phyloP scores from a whole-genome alignment of 2,329 filamentous ascomycete genomes.

The Daldinia eschscholtzii region DNA sequence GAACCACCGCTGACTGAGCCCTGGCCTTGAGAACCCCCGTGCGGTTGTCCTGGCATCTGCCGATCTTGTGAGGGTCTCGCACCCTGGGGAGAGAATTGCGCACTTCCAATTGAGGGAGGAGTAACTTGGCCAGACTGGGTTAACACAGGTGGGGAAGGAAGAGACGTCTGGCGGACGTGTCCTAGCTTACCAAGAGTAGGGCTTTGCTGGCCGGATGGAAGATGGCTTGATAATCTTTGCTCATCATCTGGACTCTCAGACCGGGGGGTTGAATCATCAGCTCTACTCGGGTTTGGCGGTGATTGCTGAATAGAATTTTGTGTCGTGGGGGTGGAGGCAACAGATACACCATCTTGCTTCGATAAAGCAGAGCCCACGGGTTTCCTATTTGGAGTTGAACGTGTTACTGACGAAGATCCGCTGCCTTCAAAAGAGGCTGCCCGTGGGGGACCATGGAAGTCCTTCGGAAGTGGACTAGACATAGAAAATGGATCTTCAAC shows the following conservation, averaged over 20 bases:
- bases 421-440: slow-evolving; percentile 43
- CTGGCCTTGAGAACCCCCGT: slow-evolving; percentile 34
- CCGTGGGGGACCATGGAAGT: slow-evolving; percentile 39
- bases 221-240: slow-evolving; percentile 41
- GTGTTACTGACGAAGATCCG: slow-evolving; percentile 33
- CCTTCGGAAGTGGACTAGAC: slow-evolving; percentile 24
- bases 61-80: slow-evolving; percentile 31
- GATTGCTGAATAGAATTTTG: slow-evolving; percentile 6
- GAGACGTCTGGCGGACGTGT: slow-evolving; percentile 47
- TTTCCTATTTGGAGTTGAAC: slow-evolving; percentile 49
- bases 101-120: slow-evolving; percentile 29
- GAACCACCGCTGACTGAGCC: background rate
- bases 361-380: slow-evolving; percentile 49
- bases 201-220: slow-evolving; percentile 43
- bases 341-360: slow-evolving; percentile 41
- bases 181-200: slow-evolving; percentile 41
- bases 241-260: slow-evolving; percentile 40
- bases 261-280: slow-evolving; percentile 26
- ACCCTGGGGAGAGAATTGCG: slow-evolving; percentile 28
- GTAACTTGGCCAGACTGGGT: slow-evolving; percentile 42
- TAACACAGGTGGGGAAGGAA: slow-evolving; percentile 42
- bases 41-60: slow-evolving; percentile 32
- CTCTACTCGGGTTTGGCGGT: slow-evolving; percentile 9
- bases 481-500: slow-evolving; percentile 24
- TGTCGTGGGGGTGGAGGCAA: slow-evolving; percentile 35